phyloP scores from a whole-genome alignment of 2,329 filamentous ascomycete species.

The Blumeria graminis region DNA sequence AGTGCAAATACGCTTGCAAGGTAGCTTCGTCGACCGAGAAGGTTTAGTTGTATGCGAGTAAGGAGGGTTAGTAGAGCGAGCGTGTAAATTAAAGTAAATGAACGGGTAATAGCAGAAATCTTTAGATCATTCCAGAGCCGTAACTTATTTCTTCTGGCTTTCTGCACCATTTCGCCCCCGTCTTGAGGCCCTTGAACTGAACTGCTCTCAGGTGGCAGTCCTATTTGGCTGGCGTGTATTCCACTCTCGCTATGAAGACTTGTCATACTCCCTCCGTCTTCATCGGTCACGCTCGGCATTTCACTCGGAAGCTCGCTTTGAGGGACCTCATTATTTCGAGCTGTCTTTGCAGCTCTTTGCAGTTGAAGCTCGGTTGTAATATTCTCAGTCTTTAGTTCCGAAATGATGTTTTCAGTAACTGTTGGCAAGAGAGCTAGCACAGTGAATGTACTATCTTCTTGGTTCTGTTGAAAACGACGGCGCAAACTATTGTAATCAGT shows the following conservation, averaged over 20 bases:
- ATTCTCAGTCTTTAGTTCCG: constrained; percentile 71
- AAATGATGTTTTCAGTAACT: constrained; percentile 68
- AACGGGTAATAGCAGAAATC: constrained; percentile 81
- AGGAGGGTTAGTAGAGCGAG: constrained; percentile 73
- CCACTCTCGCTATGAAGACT: constrained; percentile 65
- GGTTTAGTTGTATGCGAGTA: constrained; percentile 87
- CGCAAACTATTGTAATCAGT: constrained; percentile 39
- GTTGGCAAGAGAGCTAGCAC: constrained; percentile 88
- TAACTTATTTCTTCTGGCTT: constrained; percentile 51
- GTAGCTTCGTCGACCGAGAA: constrained; percentile 85
- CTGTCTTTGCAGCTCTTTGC: constrained; percentile 56
- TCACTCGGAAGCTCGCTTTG: constrained; percentile 18
- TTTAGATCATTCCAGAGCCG: constrained; percentile 96
- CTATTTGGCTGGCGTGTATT: constrained; percentile 57
- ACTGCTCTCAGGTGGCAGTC: constrained; percentile 27
- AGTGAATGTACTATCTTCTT: constrained; percentile 95
- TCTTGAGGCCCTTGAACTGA: constrained; percentile 18
- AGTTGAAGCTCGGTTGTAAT: constrained; percentile 86
- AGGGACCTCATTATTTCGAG: constrained; percentile 28
- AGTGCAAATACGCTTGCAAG: constrained; percentile 85
- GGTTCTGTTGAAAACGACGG: constrained; percentile 92
- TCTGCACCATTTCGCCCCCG: constrained; percentile 23
- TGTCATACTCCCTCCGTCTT: constrained; percentile 53
- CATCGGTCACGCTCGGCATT: constrained; percentile 47
- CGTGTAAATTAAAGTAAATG: constrained; percentile 82